These are phyloP conservation scores for Trypanosomatidae sp. DNA, from an alignment of 208 protist genomes.

Conservation along the genomic window DNA sequence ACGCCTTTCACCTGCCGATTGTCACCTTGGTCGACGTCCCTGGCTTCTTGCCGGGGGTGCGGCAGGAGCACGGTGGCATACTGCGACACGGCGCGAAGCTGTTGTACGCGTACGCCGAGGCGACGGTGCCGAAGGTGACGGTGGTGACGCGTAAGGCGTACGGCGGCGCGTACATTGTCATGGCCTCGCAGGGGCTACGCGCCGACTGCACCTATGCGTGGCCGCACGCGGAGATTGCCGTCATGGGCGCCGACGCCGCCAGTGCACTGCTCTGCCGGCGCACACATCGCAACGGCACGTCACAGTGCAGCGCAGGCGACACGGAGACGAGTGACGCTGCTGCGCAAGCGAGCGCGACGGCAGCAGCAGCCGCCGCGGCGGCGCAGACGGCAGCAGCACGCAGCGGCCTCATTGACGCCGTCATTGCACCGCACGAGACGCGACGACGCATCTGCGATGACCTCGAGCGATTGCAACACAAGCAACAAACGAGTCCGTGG, in stretches of 20 bases:
- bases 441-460: constrained; percentile 84
- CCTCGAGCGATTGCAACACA: constrained; percentile 81
- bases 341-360: constrained; percentile 45
- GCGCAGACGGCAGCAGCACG: constrained; percentile 84
- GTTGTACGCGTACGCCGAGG: constrained; percentile 96
- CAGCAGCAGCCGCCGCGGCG: constrained; percentile 83
- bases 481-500: constrained; percentile 75
- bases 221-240: constrained; percentile 91
- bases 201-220: constrained; percentile 94
- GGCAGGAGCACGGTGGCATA: constrained; percentile 89
- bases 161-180: constrained; percentile 95
- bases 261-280: constrained; percentile 87
- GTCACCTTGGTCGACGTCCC: constrained; percentile 95
- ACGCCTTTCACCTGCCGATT: constrained; percentile 96
- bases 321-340: constrained; percentile 26
- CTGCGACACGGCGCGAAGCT: constrained; percentile 96
- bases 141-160: constrained; percentile 96
- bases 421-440: constrained; percentile 86
- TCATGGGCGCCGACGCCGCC: constrained; percentile 94
- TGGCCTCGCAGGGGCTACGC: constrained; percentile 91
- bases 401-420: constrained; percentile 92
- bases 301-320: too few species aligned
- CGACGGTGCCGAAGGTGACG: constrained; percentile 94
- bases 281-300: too few species aligned
- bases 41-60: constrained; percentile 92